A percentile compares a stretch with the other conserved stretches of the same genome.
These are phyloP conservation scores for Apophysomyces trapeziformis DNA, from an alignment of 371 early-diverging fungal species.

Conservation along the genomic window DNA sequence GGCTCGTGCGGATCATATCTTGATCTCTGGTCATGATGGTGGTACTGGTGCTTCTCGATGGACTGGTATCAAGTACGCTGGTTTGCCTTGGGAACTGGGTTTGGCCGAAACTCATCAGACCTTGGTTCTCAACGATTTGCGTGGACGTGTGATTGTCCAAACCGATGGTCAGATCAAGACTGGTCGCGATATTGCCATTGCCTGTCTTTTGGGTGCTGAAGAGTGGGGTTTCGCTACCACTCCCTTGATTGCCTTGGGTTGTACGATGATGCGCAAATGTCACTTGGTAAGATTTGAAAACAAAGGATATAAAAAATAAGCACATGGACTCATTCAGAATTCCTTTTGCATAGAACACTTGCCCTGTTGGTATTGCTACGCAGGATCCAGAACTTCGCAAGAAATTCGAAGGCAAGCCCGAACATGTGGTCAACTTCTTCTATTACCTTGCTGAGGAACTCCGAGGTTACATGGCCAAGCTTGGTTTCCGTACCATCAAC, in stretches of 20 bases:
- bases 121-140: slow-evolving; percentile 91
- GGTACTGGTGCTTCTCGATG: slow-evolving; percentile 98
- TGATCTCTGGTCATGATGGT: slow-evolving; percentile 97
- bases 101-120: slow-evolving; percentile 98
- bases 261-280: slow-evolving; percentile 92
- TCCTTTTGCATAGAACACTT: slow-evolving; percentile 75
- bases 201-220: slow-evolving; percentile 96
- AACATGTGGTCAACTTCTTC: slow-evolving; percentile 98
- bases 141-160: slow-evolving; percentile 94
- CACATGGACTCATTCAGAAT: too few relatives aligned
- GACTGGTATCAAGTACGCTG: slow-evolving; percentile 98
- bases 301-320: too few relatives aligned
- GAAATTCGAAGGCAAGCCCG: slow-evolving; percentile 93
- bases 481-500: slow-evolving; percentile 90
- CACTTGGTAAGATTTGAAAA: slow-evolving; percentile 39
- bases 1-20: slow-evolving; percentile 95
- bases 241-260: slow-evolving; percentile 95
- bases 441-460: slow-evolving; percentile 95
- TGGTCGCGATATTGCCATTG: slow-evolving; percentile 94
- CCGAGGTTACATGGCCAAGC: slow-evolving; percentile 89
- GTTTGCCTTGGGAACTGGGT: slow-evolving; percentile 97
- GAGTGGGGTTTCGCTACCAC: slow-evolving; percentile 99
- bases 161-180: slow-evolving; percentile 98
- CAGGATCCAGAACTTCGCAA: slow-evolving; percentile 93
- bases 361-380: slow-evolving; percentile 97